Evolutionary conservation across 208 protist species (phyloP).

Genomic region (Angomonas desouzai): DNA sequence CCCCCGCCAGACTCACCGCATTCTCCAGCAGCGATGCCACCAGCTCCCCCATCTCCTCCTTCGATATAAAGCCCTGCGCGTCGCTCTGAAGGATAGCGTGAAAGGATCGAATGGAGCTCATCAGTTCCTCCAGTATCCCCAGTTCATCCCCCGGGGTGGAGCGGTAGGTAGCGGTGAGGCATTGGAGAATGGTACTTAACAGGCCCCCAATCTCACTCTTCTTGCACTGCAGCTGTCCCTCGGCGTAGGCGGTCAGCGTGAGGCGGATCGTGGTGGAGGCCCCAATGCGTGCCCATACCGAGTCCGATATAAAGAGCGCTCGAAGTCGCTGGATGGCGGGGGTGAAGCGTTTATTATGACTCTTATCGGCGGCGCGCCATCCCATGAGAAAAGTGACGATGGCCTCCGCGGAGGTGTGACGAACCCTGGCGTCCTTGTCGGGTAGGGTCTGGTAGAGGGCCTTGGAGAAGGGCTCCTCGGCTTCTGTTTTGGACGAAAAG

Average conservation of each 20-base stretch:
- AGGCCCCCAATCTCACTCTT: neutral
- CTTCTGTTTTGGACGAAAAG: conserved; percentile 30
- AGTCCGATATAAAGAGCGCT: neutral
- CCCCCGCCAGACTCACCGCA: neutral
- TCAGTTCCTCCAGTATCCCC: conserved; percentile 11
- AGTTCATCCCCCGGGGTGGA: conserved; percentile 5
- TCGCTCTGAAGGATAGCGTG: neutral
- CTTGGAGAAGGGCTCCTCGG: conserved; percentile 4
- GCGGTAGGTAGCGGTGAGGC: neutral
- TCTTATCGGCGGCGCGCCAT: conserved; percentile 1
- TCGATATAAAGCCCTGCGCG: neutral
- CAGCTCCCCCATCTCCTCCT: neutral
- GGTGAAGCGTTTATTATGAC: neutral
- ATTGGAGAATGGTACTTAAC: neutral
- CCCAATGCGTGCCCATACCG: conserved; percentile 1
- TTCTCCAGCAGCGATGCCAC: neutral
- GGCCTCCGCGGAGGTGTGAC: conserved; percentile 10
- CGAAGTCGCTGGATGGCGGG: neutral
- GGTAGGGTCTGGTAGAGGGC: conserved; percentile 10
- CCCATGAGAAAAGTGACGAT: conserved; percentile 11
- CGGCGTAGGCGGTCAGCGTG: neutral
- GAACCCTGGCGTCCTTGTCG: conserved; percentile 13
- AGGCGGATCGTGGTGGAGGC: neutral
- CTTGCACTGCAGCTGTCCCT: neutral
- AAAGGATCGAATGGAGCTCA: neutral